These are phyloP conservation scores for Paecilomyces niveus DNA, from an alignment of 2,329 filamentous ascomycete genomes.

Conservation along the genomic window DNA sequence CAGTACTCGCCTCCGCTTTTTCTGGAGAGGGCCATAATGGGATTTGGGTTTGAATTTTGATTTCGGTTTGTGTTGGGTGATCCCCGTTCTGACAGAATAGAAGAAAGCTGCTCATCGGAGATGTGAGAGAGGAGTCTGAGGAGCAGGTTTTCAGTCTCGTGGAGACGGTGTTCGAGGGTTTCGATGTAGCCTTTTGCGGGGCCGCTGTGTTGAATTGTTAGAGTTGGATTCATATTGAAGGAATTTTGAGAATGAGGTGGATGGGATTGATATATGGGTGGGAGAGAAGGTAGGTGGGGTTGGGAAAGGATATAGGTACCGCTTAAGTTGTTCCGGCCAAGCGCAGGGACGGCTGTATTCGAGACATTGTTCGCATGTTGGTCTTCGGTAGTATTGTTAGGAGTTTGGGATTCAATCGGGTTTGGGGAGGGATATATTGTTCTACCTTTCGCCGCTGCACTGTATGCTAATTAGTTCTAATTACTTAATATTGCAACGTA, in stretches of 20 bases:
- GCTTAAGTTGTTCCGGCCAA: constrained; percentile 33
- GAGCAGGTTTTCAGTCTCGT: constrained; percentile 35
- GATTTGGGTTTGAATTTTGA: not conserved
- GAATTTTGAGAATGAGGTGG: no score
- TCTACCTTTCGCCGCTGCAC: constrained; percentile 36
- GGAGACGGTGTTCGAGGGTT: constrained; percentile 36
- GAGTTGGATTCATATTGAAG: not conserved
- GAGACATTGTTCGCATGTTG: constrained; percentile 29
- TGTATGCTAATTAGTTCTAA: no score
- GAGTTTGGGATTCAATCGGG: no score
- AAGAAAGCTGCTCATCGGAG: constrained; percentile 23
- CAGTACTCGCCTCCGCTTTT: constrained; percentile 32
- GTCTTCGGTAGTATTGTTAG: no score
- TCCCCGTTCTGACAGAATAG: constrained; percentile 12
- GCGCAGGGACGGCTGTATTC: constrained; percentile 25
- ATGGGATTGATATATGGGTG: no score
- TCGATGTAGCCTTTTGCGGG: constrained; percentile 43
- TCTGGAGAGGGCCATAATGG: constrained; percentile 12
- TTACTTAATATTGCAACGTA: no score
- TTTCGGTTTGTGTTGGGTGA: constrained; percentile 4
- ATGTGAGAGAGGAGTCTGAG: constrained; percentile 29
- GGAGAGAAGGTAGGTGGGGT: not conserved
- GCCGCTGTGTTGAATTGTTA: constrained; percentile 23
- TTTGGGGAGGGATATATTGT: no score
- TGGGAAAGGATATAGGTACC: constrained; percentile 16